phyloP scores from a whole-genome alignment of 768 basidiomycete species.

The Chiua virens region DNA sequence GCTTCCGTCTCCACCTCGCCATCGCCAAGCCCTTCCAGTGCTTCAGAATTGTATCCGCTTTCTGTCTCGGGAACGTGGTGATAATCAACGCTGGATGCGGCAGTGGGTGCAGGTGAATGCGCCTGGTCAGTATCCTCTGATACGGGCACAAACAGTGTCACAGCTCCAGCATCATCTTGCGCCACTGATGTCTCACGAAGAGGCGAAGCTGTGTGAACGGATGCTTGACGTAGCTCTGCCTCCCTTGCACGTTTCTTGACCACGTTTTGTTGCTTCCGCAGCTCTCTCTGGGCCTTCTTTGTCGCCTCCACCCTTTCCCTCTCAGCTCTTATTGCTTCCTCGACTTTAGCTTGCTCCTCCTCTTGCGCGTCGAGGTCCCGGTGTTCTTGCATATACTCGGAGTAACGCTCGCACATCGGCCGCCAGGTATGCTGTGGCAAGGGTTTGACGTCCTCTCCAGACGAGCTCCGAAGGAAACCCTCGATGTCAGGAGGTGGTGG shows the following conservation, averaged over 20 bases:
- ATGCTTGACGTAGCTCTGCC: constrained; percentile 22
- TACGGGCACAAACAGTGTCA: constrained; percentile 22
- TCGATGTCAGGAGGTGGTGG: constrained; percentile 82
- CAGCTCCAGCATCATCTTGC: constrained; percentile 25
- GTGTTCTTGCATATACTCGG: constrained; percentile 83
- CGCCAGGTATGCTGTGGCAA: constrained; percentile 57
- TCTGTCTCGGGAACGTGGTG: constrained; percentile 40
- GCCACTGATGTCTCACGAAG: constrained; percentile 31
- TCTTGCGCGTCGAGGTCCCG: constrained; percentile 74
- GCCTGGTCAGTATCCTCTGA: constrained; percentile 35
- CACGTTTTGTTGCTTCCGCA: constrained; percentile 52
- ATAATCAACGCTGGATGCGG: constrained; percentile 48
- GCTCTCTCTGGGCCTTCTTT: constrained; percentile 44
- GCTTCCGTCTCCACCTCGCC: constrained; percentile 27
- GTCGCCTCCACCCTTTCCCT: constrained; percentile 41
- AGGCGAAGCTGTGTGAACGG: constrained; percentile 23
- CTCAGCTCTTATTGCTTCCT: constrained; percentile 41
- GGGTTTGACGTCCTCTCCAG: constrained; percentile 33
- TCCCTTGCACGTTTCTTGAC: constrained; percentile 52
- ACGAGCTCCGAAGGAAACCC: constrained; percentile 43
- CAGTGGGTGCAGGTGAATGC: constrained; percentile 52
- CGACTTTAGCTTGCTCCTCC: constrained; percentile 61
- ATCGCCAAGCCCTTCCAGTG: constrained; percentile 30
- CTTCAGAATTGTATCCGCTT: constrained; percentile 59
- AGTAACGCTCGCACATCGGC: constrained; percentile 81